phyloP scores from a whole-genome alignment of 2,329 filamentous ascomycete genomes.

The Pezicula carpinea region DNA sequence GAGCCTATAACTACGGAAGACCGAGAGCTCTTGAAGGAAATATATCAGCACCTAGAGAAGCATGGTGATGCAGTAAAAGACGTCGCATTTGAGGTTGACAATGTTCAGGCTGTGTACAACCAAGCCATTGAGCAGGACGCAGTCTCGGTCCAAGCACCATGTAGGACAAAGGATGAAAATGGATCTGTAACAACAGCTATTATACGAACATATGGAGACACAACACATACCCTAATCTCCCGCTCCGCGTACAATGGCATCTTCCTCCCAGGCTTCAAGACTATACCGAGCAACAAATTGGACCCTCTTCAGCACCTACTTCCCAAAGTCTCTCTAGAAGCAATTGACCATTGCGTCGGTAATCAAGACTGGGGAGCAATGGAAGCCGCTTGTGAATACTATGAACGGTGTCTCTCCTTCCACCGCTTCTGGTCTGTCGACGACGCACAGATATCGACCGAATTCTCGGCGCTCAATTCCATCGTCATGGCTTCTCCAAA shows the following conservation, averaged over 20 bases:
- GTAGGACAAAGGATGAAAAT: slow-evolving; percentile 47
- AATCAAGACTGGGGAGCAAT: slow-evolving; percentile 97
- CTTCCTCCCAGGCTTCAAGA: slow-evolving; percentile 80
- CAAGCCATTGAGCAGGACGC: slow-evolving; percentile 65
- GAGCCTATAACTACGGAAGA: slow-evolving; percentile 62
- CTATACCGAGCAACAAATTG: slow-evolving; percentile 36
- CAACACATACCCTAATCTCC: slow-evolving; percentile 86
- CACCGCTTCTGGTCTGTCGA: slow-evolving; percentile 98
- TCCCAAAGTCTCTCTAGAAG: slow-evolving; percentile 62
- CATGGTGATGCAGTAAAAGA: slow-evolving; percentile 96
- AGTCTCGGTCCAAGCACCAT: slow-evolving; percentile 57
- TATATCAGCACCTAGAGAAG: slow-evolving; percentile 76
- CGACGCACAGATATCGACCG: slow-evolving; percentile 87
- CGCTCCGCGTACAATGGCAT: slow-evolving; percentile 63
- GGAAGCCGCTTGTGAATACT: slow-evolving; percentile 60
- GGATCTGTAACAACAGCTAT: slow-evolving; percentile 71
- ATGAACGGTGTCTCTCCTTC: slow-evolving; percentile 86
- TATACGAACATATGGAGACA: slow-evolving; percentile 91
- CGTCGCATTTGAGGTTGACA: slow-evolving; percentile 90
- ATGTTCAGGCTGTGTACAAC: slow-evolving; percentile 73
- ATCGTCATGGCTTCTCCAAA: slow-evolving; percentile 88
- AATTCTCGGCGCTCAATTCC: slow-evolving; percentile 82
- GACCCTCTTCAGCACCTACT: slow-evolving; percentile 36
- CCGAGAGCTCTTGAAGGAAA: slow-evolving; percentile 60
- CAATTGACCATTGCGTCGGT: slow-evolving; percentile 94